Conservation (phyloP, 768 basidiomycete genomes). For the Pulveroboletus sp. region DNA sequence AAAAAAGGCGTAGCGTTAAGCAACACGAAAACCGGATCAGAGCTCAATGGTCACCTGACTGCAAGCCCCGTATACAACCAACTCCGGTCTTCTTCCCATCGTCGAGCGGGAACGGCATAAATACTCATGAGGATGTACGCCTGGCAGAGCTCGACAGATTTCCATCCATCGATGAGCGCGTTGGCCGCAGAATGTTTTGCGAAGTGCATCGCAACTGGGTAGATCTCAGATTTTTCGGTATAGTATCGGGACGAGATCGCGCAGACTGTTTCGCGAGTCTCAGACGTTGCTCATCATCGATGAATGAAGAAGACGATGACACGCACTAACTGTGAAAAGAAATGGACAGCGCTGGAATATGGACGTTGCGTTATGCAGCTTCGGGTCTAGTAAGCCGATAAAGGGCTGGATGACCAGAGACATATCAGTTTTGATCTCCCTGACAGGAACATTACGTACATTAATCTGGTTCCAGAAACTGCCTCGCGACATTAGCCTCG, state of each 20-base stretch:
- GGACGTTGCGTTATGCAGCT: slow-evolving; percentile 71
- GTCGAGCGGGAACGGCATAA: slow-evolving; percentile 71
- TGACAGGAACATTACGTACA: slow-evolving; percentile 35
- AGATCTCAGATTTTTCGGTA: slow-evolving; percentile 73
- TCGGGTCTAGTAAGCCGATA: slow-evolving; percentile 74
- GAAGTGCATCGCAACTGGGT: slow-evolving; percentile 86
- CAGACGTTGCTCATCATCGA: not conserved
- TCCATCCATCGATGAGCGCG: slow-evolving; percentile 76
- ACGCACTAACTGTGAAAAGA: slow-evolving; percentile 81
- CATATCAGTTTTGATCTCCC: too few species aligned
- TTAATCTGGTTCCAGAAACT: slow-evolving; percentile 73
- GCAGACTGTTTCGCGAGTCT: slow-evolving; percentile 48
- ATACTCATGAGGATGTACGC: slow-evolving; percentile 87
- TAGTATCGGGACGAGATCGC: slow-evolving; percentile 84
- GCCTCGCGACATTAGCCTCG: slow-evolving; percentile 1
- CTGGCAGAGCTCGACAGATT: slow-evolving; percentile 84
- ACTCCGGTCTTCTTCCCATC: slow-evolving; percentile 88
- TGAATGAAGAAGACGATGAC: not conserved
- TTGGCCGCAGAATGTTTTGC: slow-evolving; percentile 79
- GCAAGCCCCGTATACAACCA: slow-evolving; percentile 89
- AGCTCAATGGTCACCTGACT: slow-evolving; percentile 45
- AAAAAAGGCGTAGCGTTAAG: not conserved
- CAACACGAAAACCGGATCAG: not conserved
- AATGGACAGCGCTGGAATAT: slow-evolving; percentile 85
- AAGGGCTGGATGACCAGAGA: slow-evolving; percentile 38